Conservation (phyloP, 179 eudicot species). For the Nepenthes alata region DNA sequence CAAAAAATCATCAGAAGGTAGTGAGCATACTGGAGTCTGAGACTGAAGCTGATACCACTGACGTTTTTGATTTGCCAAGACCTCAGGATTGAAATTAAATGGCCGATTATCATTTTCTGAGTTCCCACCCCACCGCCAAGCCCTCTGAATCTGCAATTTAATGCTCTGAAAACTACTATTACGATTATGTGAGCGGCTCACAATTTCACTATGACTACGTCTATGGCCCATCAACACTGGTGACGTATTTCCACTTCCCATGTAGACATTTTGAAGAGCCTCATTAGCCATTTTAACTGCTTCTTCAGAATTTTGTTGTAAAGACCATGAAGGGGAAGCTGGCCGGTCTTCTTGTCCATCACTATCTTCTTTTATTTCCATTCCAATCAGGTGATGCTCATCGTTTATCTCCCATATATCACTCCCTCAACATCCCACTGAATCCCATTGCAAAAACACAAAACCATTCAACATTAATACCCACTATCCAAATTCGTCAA, state of each 20-base stretch:
- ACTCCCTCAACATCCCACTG: constrained; percentile 9
- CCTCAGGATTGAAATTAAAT: constrained; percentile 69
- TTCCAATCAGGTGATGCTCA: constrained; percentile 19
- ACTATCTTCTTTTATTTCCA: constrained; percentile 32
- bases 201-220: constrained; percentile 49
- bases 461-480: constrained; percentile 8
- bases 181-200: constrained; percentile 21
- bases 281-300: constrained; percentile 60
- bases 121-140: constrained; percentile 60
- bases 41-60: constrained; percentile 90
- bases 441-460: constrained; percentile 10
- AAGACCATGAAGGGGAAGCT: constrained; percentile 34
- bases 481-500: not conserved
- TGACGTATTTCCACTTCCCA: constrained; percentile 26
- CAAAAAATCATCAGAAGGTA: not conserved
- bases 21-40: constrained; percentile 39
- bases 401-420: constrained; percentile 15
- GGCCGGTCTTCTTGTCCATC: constrained; percentile 33
- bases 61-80: constrained; percentile 80
- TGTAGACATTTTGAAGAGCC: constrained; percentile 26
- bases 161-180: constrained; percentile 43
- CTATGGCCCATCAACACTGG: constrained; percentile 34
- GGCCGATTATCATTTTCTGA: constrained; percentile 30
- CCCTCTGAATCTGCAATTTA: constrained; percentile 64
- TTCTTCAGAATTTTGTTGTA: constrained; percentile 57